phyloP scores from a whole-genome alignment of 768 basidiomycete species.

The Sporobolomyces roseus region DNA sequence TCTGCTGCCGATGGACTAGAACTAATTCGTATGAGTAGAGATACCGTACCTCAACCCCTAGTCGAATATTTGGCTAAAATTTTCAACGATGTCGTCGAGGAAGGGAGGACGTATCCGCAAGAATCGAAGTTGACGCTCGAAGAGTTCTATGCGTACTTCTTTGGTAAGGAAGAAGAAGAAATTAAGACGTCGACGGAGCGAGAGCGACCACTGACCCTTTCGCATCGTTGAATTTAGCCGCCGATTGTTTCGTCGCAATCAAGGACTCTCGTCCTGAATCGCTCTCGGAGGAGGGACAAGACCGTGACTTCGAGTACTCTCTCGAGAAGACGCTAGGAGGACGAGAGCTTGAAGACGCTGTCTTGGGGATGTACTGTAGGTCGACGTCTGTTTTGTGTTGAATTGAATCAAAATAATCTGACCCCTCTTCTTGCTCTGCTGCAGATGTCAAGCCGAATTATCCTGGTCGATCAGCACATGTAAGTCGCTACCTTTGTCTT shows the following conservation, averaged over 20 bases:
- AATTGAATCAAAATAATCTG: no score
- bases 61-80: slow-evolving; percentile 31
- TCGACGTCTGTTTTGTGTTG: no score
- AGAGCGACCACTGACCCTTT: no score
- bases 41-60: slow-evolving; percentile 57
- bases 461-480: slow-evolving; percentile 35
- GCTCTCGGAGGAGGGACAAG: slow-evolving; percentile 24
- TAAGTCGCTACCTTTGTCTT: neutral
- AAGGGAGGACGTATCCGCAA: slow-evolving; percentile 80
- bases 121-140: slow-evolving; percentile 56
- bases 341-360: slow-evolving; percentile 63
- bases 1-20: no score
- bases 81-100: slow-evolving; percentile 71
- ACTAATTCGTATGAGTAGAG: no score
- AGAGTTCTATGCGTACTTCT: slow-evolving; percentile 54
- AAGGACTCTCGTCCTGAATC: slow-evolving; percentile 42
- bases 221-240: slow-evolving; percentile 34
- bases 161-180: slow-evolving; percentile 17
- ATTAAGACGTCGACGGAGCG: neutral
- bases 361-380: slow-evolving; percentile 56
- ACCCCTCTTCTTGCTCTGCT: slow-evolving; percentile 32
- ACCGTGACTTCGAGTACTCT: slow-evolving; percentile 32
- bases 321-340: slow-evolving; percentile 55
- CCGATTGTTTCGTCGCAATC: slow-evolving; percentile 42
- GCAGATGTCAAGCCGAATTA: slow-evolving; percentile 35